Conservation (phyloP, 2,329 filamentous ascomycete species). For the Ophiostoma piceae region DNA sequence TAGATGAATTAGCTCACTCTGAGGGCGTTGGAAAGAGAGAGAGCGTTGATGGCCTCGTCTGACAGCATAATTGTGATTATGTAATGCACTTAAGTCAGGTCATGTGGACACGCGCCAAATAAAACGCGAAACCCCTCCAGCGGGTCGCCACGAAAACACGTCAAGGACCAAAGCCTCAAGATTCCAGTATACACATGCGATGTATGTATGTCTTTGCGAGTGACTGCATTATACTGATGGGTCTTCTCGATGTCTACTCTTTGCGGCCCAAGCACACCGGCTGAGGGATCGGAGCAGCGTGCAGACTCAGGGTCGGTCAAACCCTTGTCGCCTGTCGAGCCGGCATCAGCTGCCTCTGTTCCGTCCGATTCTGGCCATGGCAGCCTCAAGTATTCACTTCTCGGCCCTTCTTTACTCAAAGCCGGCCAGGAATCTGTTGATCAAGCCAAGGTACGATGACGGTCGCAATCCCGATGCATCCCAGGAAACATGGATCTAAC, state of each 20-base stretch:
- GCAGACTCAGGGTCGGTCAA: not conserved
- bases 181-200: not conserved
- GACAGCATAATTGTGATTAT: not conserved
- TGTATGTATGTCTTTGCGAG: not conserved
- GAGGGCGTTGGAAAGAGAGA: not conserved
- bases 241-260: not conserved
- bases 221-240: not conserved
- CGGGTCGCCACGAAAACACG: not conserved
- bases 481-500: not conserved
- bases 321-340: not conserved
- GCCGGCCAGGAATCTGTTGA: conserved; percentile 92
- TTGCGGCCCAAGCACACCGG: not conserved
- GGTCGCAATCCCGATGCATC: not conserved
- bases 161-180: not conserved
- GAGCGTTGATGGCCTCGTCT: not conserved
- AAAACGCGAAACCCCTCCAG: not conserved
- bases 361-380: conserved; percentile 27
- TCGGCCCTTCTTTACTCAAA: conserved; percentile 89
- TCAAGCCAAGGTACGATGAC: conserved; percentile 60
- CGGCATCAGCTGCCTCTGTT: not conserved
- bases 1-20: not conserved
- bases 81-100: not conserved
- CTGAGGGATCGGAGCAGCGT: not conserved
- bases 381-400: conserved; percentile 77
- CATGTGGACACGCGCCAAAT: conserved; percentile 13